A percentile compares a stretch with the other conserved stretches of the same genome.
phyloP scores from a whole-genome alignment of 768 basidiomycete genomes.

The Termitomyces sp. region DNA sequence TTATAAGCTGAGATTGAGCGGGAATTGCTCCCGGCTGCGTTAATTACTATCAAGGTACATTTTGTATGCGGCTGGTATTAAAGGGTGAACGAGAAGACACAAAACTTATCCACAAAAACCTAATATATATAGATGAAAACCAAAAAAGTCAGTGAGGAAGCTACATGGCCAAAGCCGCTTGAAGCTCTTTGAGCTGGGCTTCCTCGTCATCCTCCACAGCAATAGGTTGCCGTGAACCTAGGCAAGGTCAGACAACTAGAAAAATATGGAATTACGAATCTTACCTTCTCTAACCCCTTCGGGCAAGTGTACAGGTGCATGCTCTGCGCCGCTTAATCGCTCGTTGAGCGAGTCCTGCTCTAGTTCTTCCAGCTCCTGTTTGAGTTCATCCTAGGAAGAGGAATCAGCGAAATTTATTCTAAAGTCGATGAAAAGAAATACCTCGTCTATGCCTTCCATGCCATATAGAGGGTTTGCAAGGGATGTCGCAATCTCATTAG shows the following conservation, averaged over 20 bases:
- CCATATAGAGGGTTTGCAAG: constrained; percentile 70
- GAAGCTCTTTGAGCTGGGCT: constrained; percentile 81
- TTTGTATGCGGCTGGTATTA: constrained; percentile 17
- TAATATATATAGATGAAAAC: constrained; percentile 18
- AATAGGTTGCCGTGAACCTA: constrained; percentile 28
- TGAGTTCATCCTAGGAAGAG: constrained; percentile 62
- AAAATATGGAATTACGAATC: not conserved
- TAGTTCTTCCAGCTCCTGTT: constrained; percentile 76
- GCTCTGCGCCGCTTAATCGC: constrained; percentile 80
- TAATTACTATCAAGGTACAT: constrained; percentile 26
- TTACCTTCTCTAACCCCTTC: constrained; percentile 54
- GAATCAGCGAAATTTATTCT: constrained; percentile 10
- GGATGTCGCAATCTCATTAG: constrained; percentile 87
- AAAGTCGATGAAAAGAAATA: constrained; percentile 27
- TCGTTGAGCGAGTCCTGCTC: constrained; percentile 89
- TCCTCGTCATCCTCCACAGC: constrained; percentile 86
- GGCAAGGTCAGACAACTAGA: not conserved
- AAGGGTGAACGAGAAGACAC: constrained; percentile 14
- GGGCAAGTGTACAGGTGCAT: constrained; percentile 85
- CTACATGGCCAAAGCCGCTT: constrained; percentile 85
- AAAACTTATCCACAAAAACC: constrained; percentile 13
- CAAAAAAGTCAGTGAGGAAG: constrained; percentile 8
- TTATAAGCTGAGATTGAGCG: not conserved
- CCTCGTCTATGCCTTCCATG: constrained; percentile 65
- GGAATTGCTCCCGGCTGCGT: constrained; percentile 8